Evolutionary conservation across 2,329 filamentous ascomycete genomes (phyloP).

Genomic region (Drechslerella dactyloides): DNA sequence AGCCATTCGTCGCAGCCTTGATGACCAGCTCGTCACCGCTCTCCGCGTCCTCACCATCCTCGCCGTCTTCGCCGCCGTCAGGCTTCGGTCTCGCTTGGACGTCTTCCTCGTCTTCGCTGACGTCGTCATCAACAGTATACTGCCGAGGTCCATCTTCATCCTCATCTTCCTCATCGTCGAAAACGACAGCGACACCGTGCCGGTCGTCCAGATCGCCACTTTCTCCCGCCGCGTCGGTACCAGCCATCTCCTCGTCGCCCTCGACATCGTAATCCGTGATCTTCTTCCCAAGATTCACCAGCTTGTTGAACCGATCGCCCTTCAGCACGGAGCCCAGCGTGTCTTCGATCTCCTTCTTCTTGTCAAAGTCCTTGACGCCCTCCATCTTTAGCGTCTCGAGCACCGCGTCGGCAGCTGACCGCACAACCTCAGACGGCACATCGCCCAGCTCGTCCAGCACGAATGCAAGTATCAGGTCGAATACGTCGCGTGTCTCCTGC

Average conservation of each 20-base stretch:
- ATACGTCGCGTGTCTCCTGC: conserved; percentile 86
- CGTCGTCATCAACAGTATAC: conserved; percentile 82
- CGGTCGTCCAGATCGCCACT: conserved; percentile 61
- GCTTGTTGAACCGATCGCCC: conserved; percentile 92
- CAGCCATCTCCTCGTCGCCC: conserved; percentile 86
- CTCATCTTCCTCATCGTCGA: conserved; percentile 84
- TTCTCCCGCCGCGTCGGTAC: conserved; percentile 58
- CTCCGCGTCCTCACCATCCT: conserved; percentile 61
- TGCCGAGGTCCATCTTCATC: conserved; percentile 79
- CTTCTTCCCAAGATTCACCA: conserved; percentile 96
- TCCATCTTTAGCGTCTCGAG: conserved; percentile 94
- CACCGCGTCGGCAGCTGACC: conserved; percentile 90
- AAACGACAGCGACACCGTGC: conserved; percentile 93
- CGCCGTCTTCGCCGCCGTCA: conserved; percentile 60
- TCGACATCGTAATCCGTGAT: conserved; percentile 99
- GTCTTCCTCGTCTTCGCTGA: conserved; percentile 72
- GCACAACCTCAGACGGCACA: conserved; percentile 86
- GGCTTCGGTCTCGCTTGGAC: conserved; percentile 66
- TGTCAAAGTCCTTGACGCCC: conserved; percentile 94
- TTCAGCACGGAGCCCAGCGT: conserved; percentile 81
- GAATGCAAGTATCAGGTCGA: conserved; percentile 90
- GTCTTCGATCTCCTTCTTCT: conserved; percentile 97
- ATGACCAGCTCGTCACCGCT: conserved; percentile 82
- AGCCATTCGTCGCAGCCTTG: conserved; percentile 66
- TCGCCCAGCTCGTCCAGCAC: conserved; percentile 89